These are phyloP conservation scores for Colletotrichum lindemuthianum DNA, from an alignment of 2,329 filamentous ascomycete species.

Conservation along the genomic window DNA sequence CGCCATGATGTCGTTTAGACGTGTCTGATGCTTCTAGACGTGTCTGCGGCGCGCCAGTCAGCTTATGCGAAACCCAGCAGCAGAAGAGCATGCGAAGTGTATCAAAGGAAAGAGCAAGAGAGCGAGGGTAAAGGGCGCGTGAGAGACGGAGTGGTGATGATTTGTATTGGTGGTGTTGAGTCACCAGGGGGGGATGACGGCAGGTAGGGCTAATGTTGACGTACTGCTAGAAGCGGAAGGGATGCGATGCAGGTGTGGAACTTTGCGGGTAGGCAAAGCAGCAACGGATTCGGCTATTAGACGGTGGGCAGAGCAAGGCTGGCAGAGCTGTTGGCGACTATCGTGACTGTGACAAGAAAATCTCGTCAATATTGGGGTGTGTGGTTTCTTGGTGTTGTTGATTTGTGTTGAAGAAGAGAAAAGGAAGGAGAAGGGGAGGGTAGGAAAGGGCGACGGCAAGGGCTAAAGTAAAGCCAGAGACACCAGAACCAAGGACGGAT, in stretches of 20 bases:
- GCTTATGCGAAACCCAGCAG: conserved; percentile 44
- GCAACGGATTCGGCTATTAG: conserved; percentile 36
- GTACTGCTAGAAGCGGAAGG: conserved; percentile 41
- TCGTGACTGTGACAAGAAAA: conserved; percentile 70
- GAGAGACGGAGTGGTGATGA: conserved; percentile 11
- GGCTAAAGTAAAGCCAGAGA: conserved; percentile 35
- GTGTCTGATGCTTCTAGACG: conserved; percentile 56
- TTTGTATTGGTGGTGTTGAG: conserved; percentile 32
- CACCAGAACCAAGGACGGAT: conserved; percentile 41
- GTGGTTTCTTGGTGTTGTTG: conserved; percentile 54
- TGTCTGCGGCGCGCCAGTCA: conserved; percentile 44
- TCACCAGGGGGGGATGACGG: conserved; percentile 29
- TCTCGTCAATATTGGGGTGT: conserved; percentile 59
- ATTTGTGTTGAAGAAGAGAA: conserved; percentile 57
- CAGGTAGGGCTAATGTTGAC: conserved; percentile 30
- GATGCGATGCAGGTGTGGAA: conserved; percentile 37
- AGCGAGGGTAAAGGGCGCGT: too few relatives aligned
- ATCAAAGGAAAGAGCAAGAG: neutral
- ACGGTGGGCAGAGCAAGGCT: conserved; percentile 43
- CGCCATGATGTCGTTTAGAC: conserved; percentile 63
- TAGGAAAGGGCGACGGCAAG: conserved; percentile 38
- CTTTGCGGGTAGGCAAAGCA: conserved; percentile 38
- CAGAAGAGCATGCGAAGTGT: conserved; percentile 8
- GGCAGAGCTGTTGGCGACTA: conserved; percentile 65
- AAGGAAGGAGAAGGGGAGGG: conserved; percentile 47